These are phyloP conservation scores for Rhynchosporium graminicola DNA, from an alignment of 2,329 filamentous ascomycete genomes.

Conservation along the genomic window DNA sequence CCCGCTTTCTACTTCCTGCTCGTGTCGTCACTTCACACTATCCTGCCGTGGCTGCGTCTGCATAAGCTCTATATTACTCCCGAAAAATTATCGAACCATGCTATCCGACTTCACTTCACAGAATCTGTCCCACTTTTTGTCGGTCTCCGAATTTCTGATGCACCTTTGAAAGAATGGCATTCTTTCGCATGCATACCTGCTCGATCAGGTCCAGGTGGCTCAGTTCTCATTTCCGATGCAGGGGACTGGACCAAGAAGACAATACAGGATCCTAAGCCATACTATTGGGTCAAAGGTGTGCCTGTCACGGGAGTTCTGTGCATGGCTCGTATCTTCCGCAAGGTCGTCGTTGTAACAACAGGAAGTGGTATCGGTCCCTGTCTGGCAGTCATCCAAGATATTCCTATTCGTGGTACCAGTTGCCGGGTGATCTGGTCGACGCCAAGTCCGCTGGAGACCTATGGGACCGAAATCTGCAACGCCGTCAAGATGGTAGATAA, in stretches of 20 bases:
- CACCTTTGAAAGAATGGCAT: conserved; percentile 57
- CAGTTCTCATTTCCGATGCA: conserved; percentile 54
- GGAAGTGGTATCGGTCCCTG: conserved; percentile 43
- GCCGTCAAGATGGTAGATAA: conserved; percentile 38
- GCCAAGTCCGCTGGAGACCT: conserved; percentile 39
- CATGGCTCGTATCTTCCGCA: conserved; percentile 40
- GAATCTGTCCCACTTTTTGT: conserved; percentile 47
- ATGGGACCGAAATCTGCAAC: conserved; percentile 40
- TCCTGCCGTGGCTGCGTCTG: conserved; percentile 60
- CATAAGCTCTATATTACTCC: conserved; percentile 54
- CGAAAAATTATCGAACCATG: conserved; percentile 57
- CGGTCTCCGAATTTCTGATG: conserved; percentile 50
- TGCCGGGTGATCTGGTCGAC: conserved; percentile 42
- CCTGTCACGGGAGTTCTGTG: conserved; percentile 44
- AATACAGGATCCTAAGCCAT: conserved; percentile 49
- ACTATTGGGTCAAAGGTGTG: conserved; percentile 56
- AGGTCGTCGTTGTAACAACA: conserved; percentile 43
- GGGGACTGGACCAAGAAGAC: conserved; percentile 58
- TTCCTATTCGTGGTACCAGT: conserved; percentile 24
- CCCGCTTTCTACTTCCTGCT: conserved; percentile 60
- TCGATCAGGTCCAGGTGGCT: conserved; percentile 47
- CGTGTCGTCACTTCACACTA: conserved; percentile 51
- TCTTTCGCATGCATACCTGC: conserved; percentile 58
- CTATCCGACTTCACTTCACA: conserved; percentile 56
- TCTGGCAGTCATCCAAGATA: conserved; percentile 39